Evolutionary conservation across 345 rosid genomes (phyloP).

Genomic region (Pugionium cornutum): DNA sequence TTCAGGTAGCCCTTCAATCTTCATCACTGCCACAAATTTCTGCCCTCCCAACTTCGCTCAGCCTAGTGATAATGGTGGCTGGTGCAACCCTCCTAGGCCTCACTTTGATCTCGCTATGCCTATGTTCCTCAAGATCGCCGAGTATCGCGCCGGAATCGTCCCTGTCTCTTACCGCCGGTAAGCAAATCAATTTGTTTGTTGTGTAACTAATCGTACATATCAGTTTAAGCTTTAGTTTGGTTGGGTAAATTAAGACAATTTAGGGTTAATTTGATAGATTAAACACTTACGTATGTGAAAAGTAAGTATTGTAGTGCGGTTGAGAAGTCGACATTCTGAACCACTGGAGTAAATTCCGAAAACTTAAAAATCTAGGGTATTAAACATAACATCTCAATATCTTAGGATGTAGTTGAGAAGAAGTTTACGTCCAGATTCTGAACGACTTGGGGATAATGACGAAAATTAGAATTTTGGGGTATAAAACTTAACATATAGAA

Average conservation of each 20-base stretch:
- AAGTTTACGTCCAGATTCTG: not conserved
- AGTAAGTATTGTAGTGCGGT: not conserved
- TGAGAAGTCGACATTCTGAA: not conserved
- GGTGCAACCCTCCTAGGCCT: constrained; percentile 79
- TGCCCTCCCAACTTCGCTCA: constrained; percentile 63
- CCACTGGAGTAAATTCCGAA: not conserved
- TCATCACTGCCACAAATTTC: constrained; percentile 65
- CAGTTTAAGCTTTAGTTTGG: not conserved
- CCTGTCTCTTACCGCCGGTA: constrained; percentile 82
- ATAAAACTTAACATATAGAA: not conserved
- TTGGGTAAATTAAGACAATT: not conserved
- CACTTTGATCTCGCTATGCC: constrained; percentile 83
- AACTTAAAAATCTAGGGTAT: not conserved
- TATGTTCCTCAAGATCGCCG: constrained; percentile 70
- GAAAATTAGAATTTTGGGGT: not conserved
- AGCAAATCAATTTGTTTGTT: not conserved
- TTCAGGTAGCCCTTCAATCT: constrained; percentile 60
- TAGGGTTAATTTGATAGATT: not conserved
- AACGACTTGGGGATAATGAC: not conserved
- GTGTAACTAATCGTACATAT: not conserved
- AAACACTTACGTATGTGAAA: not conserved
- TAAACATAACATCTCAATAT: not conserved
- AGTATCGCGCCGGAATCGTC: constrained; percentile 75
- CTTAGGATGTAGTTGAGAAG: not conserved
- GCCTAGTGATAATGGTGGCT: constrained; percentile 69